These are phyloP conservation scores for Monosporascus sp. DNA, from an alignment of 2,329 filamentous ascomycete genomes.

Conservation along the genomic window DNA sequence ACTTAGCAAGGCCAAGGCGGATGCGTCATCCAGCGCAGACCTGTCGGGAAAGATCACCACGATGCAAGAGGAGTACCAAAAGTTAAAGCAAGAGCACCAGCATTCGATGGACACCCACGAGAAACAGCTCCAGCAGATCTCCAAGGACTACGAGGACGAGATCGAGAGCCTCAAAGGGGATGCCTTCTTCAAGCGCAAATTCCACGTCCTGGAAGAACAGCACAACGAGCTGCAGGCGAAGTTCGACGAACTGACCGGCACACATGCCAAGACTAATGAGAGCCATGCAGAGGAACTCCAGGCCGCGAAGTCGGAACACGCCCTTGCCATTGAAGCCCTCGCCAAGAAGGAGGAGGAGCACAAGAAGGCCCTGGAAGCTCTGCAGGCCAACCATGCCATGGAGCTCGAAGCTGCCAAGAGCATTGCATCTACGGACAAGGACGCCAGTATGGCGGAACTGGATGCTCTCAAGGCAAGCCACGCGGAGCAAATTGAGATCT, in stretches of 20 bases:
- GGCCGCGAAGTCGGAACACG: conserved; percentile 15
- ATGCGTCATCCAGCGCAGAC: conserved; percentile 29
- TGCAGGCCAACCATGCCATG: conserved; percentile 54
- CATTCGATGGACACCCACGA: conserved; percentile 44
- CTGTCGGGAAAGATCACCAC: conserved; percentile 21
- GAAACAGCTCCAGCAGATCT: conserved; percentile 53
- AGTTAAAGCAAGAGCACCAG: conserved; percentile 46
- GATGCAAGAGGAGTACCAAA: conserved; percentile 32
- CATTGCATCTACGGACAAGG: conserved; percentile 43
- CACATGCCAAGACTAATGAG: conserved; percentile 30
- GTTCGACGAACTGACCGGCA: conserved; percentile 23
- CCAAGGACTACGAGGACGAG: conserved; percentile 59
- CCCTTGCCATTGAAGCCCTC: conserved; percentile 40
- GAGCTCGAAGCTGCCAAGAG: conserved; percentile 54
- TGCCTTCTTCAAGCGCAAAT: conserved; percentile 60
- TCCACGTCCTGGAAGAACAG: conserved; percentile 54
- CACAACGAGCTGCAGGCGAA: conserved; percentile 35
- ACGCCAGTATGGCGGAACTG: conserved; percentile 45
- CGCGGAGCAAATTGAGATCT: conserved; percentile 41
- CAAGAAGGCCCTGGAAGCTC: conserved; percentile 48
- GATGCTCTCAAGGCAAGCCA: conserved; percentile 51
- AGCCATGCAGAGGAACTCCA: conserved; percentile 27
- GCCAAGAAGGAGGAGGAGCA: conserved; percentile 49
- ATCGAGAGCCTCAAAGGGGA: conserved; percentile 60
- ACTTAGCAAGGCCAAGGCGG: conserved; percentile 40